Base-by-base conservation (phyloP, 1,139 yeast species). In the Yamadazyma dushanensis region DNA sequence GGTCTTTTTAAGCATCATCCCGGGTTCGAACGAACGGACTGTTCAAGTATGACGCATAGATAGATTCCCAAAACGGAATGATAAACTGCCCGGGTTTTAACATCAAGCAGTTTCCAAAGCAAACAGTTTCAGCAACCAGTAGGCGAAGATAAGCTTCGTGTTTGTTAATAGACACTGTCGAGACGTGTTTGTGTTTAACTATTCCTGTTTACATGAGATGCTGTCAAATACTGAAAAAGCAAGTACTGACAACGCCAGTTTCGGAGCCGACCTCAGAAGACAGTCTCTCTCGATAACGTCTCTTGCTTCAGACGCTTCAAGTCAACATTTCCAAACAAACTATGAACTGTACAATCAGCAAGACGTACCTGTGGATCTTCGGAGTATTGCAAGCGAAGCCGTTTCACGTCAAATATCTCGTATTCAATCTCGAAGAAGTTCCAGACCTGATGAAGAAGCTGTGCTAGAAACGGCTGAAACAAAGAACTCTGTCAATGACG, bases 351-450 rank as follows among this genome's bases (percentile, higher is more conserved):
- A 8, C 11, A n/a, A 18, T 18, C 31, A 29, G 23, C 49, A 45
- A n/a, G 42, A 49, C 2, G 49, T 50, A 7, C 50, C 53, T 10
- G 16, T 50, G 5, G 51, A 50, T 10, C 32, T 50, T 10, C 33
- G 47, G 15, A 38, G 43, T 16, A 46, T 53, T 8, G 44, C 54
- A 1, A 47, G 46, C 16, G 52, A 50, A 11, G 57, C 57, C 7
- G 45, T 50, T 4, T 38, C 51, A 6, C 36, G 53, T 25, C 52
- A 43, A 37, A 26, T 51, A 3, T 44, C 51, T 3, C 36, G 50
- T 16, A 43, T 51, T 19, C 52, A 49, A 22, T 51, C 56, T 11
- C 17, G 35, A 16, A 15, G 38, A 21, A 14, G n/a, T n/a, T n/a
- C n/a, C n/a, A n/a, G n/a, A n/a, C n/a, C 31, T 5, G 26, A 24